These are phyloP conservation scores for Strigomonas culicis DNA, from an alignment of 208 protist genomes.

Conservation along the genomic window DNA sequence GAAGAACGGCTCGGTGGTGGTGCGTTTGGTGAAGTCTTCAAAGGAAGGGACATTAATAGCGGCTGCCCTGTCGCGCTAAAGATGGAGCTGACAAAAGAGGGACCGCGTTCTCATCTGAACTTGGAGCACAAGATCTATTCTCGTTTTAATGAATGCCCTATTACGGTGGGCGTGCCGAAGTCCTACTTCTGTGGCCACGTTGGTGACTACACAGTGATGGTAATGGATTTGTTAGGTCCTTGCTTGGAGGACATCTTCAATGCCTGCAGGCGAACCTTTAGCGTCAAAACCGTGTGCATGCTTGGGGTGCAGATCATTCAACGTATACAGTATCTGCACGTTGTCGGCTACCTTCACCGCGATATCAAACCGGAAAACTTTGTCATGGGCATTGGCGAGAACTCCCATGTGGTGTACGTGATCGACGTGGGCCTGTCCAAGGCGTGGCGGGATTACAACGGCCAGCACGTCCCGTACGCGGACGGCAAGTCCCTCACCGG, in stretches of 20 bases:
- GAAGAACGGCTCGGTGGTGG: slow-evolving; percentile 95
- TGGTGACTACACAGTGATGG: slow-evolving; percentile 98
- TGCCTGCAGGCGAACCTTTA: slow-evolving; percentile 87
- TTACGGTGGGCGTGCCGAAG: slow-evolving; percentile 92
- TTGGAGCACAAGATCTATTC: slow-evolving; percentile 78
- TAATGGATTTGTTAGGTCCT: slow-evolving; percentile 98
- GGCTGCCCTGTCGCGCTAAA: slow-evolving; percentile 75
- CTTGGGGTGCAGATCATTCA: slow-evolving; percentile 93
- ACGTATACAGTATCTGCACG: slow-evolving; percentile 94
- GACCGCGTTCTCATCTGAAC: slow-evolving; percentile 60
- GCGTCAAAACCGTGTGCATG: slow-evolving; percentile 94
- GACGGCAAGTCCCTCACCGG: slow-evolving; percentile 69
- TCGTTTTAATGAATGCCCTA: slow-evolving; percentile 49
- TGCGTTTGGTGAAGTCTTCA: slow-evolving; percentile 98
- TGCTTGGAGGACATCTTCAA: slow-evolving; percentile 98
- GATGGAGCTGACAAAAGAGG: slow-evolving; percentile 64
- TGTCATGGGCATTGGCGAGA: slow-evolving; percentile 66
- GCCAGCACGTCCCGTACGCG: slow-evolving; percentile 73
- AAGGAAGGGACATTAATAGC: slow-evolving; percentile 58
- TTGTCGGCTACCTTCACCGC: slow-evolving; percentile 74
- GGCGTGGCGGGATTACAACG: slow-evolving; percentile 52
- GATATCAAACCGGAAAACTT: slow-evolving; percentile 93
- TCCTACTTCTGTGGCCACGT: slow-evolving; percentile 95
- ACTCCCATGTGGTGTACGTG: slow-evolving; percentile 68
- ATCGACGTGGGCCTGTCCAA: slow-evolving; percentile 85